Evolutionary conservation across 1,139 yeast species (phyloP).

Genomic region (Yamadazyma sp.): DNA sequence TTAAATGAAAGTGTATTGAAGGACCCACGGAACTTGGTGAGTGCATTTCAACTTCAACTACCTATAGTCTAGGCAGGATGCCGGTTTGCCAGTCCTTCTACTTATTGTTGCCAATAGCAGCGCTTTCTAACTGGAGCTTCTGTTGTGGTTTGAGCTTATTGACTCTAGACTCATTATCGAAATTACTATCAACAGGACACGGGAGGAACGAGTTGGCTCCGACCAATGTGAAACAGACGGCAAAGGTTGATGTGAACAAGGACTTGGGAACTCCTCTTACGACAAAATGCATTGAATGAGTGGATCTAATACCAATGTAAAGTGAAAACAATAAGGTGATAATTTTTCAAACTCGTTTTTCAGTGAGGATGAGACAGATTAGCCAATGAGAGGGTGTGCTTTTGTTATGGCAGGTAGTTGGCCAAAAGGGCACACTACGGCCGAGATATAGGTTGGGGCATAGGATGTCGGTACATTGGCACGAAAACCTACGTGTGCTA

Average conservation of each 20-base stretch:
- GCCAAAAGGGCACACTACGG: neutral
- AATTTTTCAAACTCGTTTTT: slow-evolving; percentile 2
- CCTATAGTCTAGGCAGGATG: neutral
- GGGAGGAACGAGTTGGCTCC: slow-evolving; percentile 69
- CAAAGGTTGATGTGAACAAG: slow-evolving; percentile 71
- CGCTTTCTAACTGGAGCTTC: neutral
- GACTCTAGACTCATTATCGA: slow-evolving; percentile 39
- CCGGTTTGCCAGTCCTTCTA: neutral
- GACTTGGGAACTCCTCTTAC: slow-evolving; percentile 36
- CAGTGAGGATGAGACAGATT: slow-evolving; percentile 5
- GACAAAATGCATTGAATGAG: slow-evolving; percentile 10
- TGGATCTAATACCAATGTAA: neutral
- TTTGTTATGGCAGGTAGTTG: slow-evolving; percentile 1
- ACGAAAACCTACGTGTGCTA: too few species aligned
- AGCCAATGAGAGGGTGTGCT: slow-evolving; percentile 6
- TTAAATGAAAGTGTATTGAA: neutral
- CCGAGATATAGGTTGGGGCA: too few species aligned
- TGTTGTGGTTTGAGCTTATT: neutral
- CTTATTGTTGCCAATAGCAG: neutral
- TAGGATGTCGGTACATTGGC: too few species aligned
- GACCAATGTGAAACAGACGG: slow-evolving; percentile 68
- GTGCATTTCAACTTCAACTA: neutral
- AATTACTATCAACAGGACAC: slow-evolving; percentile 66
- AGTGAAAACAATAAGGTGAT: slow-evolving; percentile 1
- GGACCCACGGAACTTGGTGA: neutral